Evolutionary conservation across 2,329 filamentous ascomycete genomes (phyloP).

Genomic region (Cytospora leucostoma): DNA sequence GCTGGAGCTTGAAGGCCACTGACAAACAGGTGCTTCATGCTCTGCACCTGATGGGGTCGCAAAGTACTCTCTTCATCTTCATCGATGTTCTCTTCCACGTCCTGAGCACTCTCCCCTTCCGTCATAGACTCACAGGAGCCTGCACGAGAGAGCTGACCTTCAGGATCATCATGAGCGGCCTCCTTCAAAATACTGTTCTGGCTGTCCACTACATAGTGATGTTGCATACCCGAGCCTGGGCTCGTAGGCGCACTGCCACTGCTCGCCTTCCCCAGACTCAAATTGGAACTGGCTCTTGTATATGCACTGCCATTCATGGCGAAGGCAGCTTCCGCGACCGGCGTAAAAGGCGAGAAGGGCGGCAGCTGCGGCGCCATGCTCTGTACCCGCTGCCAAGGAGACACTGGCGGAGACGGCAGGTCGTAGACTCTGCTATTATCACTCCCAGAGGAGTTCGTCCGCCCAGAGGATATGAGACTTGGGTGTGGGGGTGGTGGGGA

Average conservation of each 20-base stretch:
- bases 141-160: constrained; percentile 21
- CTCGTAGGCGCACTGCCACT: constrained; percentile 7
- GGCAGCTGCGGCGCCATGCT: constrained; percentile 28
- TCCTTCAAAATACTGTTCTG: constrained; percentile 3
- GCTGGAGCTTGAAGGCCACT: constrained; percentile 4
- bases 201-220: constrained; percentile 6
- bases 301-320: constrained; percentile 15
- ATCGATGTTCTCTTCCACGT: constrained; percentile 13
- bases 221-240: constrained; percentile 17
- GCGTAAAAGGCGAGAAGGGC: constrained; percentile 26
- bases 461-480: not conserved
- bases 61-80: constrained; percentile 24
- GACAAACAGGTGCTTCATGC: constrained; percentile 20
- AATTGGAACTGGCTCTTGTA: constrained; percentile 14
- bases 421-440: constrained; percentile 12
- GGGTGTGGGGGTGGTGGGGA: not conserved
- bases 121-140: constrained; percentile 19
- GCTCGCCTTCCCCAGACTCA: constrained; percentile 21
- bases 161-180: constrained; percentile 1
- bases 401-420: constrained; percentile 20
- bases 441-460: constrained; percentile 15
- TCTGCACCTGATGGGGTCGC: constrained; percentile 22
- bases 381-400: constrained; percentile 23
- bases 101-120: constrained; percentile 15
- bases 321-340: constrained; percentile 26